phyloP scores from a whole-genome alignment of 768 basidiomycete species.

The Kockovaella imperatae region DNA sequence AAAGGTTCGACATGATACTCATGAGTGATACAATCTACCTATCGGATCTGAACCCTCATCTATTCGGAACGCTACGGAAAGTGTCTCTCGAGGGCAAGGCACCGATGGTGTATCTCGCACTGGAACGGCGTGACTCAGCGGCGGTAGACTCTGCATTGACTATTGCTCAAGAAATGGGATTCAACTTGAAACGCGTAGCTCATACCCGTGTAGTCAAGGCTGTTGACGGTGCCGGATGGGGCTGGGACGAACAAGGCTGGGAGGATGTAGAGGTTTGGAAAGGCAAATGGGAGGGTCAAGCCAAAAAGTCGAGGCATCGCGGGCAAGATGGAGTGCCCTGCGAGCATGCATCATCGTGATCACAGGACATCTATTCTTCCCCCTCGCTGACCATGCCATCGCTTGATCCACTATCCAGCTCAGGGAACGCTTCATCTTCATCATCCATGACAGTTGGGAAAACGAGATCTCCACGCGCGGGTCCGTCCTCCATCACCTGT shows the following conservation, averaged over 20 bases:
- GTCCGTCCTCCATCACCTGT: too few species aligned
- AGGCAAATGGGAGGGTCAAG: conserved; percentile 36
- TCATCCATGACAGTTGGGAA: conserved; percentile 2
- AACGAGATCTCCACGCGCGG: too few species aligned
- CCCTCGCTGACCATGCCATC: conserved; percentile 13
- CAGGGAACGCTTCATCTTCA: conserved; percentile 21
- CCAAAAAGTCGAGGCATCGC: background rate
- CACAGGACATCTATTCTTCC: conserved; percentile 3
- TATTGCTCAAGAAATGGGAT: conserved; percentile 53
- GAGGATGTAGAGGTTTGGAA: conserved; percentile 77
- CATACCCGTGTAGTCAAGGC: conserved; percentile 56
- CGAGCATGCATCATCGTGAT: background rate
- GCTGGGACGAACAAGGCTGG: conserved; percentile 66
- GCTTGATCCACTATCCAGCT: conserved; percentile 20
- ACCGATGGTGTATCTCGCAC: conserved; percentile 56
- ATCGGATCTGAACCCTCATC: conserved; percentile 56
- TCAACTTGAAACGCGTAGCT: conserved; percentile 56
- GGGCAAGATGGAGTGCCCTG: too few species aligned
- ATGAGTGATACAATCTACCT: conserved; percentile 78
- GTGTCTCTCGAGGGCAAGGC: conserved; percentile 47
- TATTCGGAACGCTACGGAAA: conserved; percentile 59
- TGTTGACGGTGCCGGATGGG: conserved; percentile 54
- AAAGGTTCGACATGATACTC: conserved; percentile 61
- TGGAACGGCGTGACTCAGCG: conserved; percentile 69
- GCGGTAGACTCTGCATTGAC: conserved; percentile 57